A percentile compares a stretch with the other conserved stretches of the same genome.
Evolutionary conservation across 2,329 filamentous ascomycete genomes (phyloP).

Genomic region (Akanthomyces uredinophilus): DNA sequence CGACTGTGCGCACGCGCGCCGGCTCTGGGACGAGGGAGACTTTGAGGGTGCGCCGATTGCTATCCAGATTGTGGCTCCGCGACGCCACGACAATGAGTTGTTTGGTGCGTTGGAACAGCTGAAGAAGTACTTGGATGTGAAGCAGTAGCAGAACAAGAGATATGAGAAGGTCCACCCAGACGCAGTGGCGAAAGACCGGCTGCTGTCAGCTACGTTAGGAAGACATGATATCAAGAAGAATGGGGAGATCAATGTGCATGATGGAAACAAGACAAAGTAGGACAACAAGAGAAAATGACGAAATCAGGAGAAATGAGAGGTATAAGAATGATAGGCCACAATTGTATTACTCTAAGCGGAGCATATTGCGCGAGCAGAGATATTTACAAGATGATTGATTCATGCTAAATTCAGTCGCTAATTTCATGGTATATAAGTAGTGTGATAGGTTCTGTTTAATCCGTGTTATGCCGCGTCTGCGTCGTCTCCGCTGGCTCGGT

Average conservation of each 20-base stretch:
- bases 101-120: conserved; percentile 26
- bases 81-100: conserved; percentile 30
- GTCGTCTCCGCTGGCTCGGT: background rate
- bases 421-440: background rate
- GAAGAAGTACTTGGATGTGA: conserved; percentile 14
- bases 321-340: too few species aligned
- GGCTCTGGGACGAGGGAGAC: conserved; percentile 28
- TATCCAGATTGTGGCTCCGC: conserved; percentile 30
- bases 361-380: background rate
- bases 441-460: background rate
- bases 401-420: background rate
- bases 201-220: too few species aligned
- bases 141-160: background rate
- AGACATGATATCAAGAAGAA: too few species aligned
- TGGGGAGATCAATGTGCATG: too few species aligned
- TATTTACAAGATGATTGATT: background rate
- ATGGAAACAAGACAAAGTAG: too few species aligned
- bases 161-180: too few species aligned
- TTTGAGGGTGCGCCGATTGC: conserved; percentile 30
- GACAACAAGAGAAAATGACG: too few species aligned
- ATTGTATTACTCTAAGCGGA: too few species aligned
- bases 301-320: too few species aligned
- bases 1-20: conserved; percentile 25
- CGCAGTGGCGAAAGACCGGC: too few species aligned
- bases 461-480: background rate